Evolutionary conservation across 768 basidiomycete species (phyloP), one percentile per base, ranked within the genome.

Genomic region (Lentinula guzmanii): DNA sequence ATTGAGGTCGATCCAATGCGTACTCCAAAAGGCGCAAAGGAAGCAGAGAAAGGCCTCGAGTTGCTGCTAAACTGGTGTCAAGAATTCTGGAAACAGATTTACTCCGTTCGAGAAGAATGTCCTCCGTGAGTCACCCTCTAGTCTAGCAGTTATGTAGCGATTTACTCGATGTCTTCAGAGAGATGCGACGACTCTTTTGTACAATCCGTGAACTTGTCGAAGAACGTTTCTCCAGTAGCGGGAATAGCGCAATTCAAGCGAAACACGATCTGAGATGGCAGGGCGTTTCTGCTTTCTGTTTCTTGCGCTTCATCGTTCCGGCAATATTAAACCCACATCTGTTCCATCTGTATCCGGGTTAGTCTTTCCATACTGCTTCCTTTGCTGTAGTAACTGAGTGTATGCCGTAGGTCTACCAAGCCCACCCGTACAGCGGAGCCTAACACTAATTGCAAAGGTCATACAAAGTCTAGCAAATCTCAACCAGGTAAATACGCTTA

Each of bases 401-500:
- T 8, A 56, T 69, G 46, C 64, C 60, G 7, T 61, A 93, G 90
- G 89, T 50, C 78, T 91, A 61, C 88, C 91, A 3, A 80, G 80
- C 59, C 69, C 77, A 18, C 75, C 84, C 8, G 84, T 93, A 9
- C 87, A 91, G 68, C 85, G 93, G 39, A 93, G 87, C 70, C 78
- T 95, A 54, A 95, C 89, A 0, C 70, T 92, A 65, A 86, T 95
- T 58, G 93, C 92, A 6, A 94, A 93, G 72, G 90, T 89, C n/a
- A 82, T 95, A 18, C 91, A 93, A 72, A 94, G 89, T 65, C 76
- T 95, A 43, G 93, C 93, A 5, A 95, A 95, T 71, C 75, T 95
- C 59, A 93, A 91, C 65, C 71, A 82, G 7, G 90, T 89, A 70
- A 66, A 86, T 74, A 16, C 5, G 15, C 24, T 16, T 65, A 34